A percentile compares a stretch with the other conserved stretches of the same genome.
phyloP scores from a whole-genome alignment of 108 stramenopile genomes.

The Cyclotella atomus region DNA sequence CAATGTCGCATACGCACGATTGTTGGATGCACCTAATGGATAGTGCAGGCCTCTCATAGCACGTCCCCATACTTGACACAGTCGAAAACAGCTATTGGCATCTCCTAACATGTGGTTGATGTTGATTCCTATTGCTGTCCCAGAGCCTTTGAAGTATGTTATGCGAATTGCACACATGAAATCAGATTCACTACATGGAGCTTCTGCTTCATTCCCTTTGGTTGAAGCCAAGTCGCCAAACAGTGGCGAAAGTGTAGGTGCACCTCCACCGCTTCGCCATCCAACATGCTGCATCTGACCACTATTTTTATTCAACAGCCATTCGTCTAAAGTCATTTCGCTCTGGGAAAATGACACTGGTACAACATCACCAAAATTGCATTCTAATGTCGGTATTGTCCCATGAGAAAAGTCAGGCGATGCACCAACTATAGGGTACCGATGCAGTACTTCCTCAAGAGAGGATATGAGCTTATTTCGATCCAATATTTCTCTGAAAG shows the following conservation, averaged over 20 bases:
- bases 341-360: slow-evolving; percentile 25
- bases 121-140: slow-evolving; percentile 36
- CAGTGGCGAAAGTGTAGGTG: slow-evolving; percentile 25
- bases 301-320: slow-evolving; percentile 3
- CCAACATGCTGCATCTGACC: slow-evolving; percentile 24
- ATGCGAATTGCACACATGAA: slow-evolving; percentile 15
- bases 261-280: slow-evolving; percentile 24
- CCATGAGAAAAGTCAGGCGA: neutral
- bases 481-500: slow-evolving; percentile 25
- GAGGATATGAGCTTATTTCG: slow-evolving; percentile 12
- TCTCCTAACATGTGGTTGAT: slow-evolving; percentile 23
- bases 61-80: slow-evolving; percentile 26
- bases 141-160: slow-evolving; percentile 24
- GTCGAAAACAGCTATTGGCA: slow-evolving; percentile 25
- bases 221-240: slow-evolving; percentile 20
- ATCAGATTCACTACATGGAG: neutral
- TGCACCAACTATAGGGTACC: slow-evolving; percentile 35
- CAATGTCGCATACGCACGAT: slow-evolving; percentile 24
- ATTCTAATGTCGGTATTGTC: slow-evolving; percentile 16
- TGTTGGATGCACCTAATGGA: slow-evolving; percentile 29
- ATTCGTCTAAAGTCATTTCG: slow-evolving; percentile 18
- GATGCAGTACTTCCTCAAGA: slow-evolving; percentile 10
- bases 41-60: slow-evolving; percentile 26
- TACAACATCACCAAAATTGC: slow-evolving; percentile 12
- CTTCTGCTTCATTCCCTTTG: neutral